A percentile compares a stretch with the other conserved stretches of the same genome.
Conservation (phyloP, 345 rosid species). For the Syzygium aqueum region DNA sequence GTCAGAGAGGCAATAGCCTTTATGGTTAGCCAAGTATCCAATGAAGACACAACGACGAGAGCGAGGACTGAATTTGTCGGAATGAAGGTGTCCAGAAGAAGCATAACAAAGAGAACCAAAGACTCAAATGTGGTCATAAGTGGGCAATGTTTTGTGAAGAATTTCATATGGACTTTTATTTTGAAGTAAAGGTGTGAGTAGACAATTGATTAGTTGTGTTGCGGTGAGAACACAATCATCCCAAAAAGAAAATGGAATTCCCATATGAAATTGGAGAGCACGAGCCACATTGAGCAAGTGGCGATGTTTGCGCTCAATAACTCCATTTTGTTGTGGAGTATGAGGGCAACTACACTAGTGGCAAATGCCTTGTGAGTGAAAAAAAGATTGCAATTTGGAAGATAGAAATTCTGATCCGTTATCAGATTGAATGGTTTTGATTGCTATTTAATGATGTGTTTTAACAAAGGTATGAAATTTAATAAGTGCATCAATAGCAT, state of each 20-base stretch:
- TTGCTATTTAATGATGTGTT: neutral
- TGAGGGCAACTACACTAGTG: neutral
- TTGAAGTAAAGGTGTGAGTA: neutral
- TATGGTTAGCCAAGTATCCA: neutral
- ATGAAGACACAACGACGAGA: neutral
- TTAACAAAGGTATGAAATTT: neutral
- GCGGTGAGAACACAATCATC: neutral
- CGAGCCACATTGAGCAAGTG: too few species aligned
- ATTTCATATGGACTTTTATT: neutral
- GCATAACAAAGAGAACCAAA: neutral
- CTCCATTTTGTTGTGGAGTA: neutral
- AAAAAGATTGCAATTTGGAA: neutral
- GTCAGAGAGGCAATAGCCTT: neutral
- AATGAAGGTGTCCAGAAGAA: too few species aligned
- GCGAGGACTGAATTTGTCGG: neutral
- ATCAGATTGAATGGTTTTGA: neutral
- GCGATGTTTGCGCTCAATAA: neutral
- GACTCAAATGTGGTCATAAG: neutral
- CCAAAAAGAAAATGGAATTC: neutral
- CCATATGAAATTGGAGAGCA: neutral
- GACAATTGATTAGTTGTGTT: neutral
- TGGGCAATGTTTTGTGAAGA: neutral
- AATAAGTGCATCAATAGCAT: neutral
- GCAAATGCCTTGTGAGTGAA: neutral
- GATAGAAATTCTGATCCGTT: neutral